These are phyloP conservation scores for Acanthamoeba royreba DNA, from an alignment of 208 protist genomes.

Conservation along the genomic window DNA sequence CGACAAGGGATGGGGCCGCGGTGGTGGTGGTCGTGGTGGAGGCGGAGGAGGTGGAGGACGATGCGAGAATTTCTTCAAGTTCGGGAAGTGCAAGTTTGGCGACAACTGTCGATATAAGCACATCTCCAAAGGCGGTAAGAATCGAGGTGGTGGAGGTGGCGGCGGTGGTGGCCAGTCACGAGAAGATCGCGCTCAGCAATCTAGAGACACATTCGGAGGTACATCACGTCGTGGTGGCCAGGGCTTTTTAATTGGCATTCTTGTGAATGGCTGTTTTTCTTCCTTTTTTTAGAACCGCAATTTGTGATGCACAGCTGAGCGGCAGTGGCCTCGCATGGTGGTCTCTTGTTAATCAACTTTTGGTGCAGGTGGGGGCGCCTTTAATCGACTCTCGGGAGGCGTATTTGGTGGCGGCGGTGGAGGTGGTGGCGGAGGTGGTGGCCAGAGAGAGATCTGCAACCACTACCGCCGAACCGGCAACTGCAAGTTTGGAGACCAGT, in stretches of 20 bases:
- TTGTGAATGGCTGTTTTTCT: no score
- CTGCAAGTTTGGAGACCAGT: background rate
- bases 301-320: no score
- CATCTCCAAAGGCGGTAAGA: no score
- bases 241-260: no score
- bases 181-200: background rate
- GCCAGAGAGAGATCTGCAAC: background rate
- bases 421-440: background rate
- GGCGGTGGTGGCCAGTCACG: background rate
- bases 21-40: background rate
- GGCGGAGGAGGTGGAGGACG: background rate
- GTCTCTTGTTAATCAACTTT: background rate
- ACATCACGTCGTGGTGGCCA: no score
- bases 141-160: background rate
- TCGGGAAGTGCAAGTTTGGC: background rate
- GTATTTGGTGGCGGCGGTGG: background rate
- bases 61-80: background rate
- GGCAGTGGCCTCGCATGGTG: background rate
- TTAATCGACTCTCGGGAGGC: background rate
- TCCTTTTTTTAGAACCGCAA: no score
- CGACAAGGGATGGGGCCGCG: background rate
- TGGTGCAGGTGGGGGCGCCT: background rate
- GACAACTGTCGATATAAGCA: background rate
- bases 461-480: background rate
- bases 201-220: background rate